These are phyloP conservation scores for Pseudogymnoascus verrucosus DNA, from an alignment of 2,329 filamentous ascomycete genomes.

Conservation along the genomic window DNA sequence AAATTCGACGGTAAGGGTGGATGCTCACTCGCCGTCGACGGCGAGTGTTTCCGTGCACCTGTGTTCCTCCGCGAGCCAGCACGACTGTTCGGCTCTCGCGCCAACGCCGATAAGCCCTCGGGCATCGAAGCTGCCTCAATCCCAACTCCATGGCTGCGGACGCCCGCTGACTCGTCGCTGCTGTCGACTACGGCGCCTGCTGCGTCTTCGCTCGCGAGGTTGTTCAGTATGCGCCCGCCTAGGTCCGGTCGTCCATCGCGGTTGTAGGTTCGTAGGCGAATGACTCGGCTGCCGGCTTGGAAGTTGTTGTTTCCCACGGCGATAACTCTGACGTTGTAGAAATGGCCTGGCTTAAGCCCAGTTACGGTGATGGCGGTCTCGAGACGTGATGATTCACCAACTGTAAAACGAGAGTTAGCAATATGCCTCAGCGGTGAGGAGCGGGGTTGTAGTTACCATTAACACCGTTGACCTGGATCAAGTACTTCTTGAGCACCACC, in stretches of 20 bases:
- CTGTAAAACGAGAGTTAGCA: conserved; percentile 36
- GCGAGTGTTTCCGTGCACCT: conserved; percentile 67
- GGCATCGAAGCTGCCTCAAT: conserved; percentile 55
- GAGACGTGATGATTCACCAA: conserved; percentile 73
- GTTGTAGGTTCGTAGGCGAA: conserved; percentile 72
- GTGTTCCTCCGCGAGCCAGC: conserved; percentile 54
- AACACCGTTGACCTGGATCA: conserved; percentile 88
- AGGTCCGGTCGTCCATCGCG: conserved; percentile 55
- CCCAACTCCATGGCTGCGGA: conserved; percentile 40
- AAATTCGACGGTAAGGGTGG: conserved; percentile 40
- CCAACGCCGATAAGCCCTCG: conserved; percentile 51
- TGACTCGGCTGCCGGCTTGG: conserved; percentile 76
- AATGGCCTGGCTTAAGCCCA: conserved; percentile 75
- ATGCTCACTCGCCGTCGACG: conserved; percentile 55
- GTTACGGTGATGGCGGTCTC: conserved; percentile 89
- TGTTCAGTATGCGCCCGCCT: conserved; percentile 48
- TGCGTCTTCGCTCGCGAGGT: conserved; percentile 46
- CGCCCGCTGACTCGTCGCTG: conserved; percentile 36
- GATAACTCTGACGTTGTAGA: conserved; percentile 89
- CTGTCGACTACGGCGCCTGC: conserved; percentile 35
- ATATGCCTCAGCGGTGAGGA: neutral
- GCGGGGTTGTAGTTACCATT: conserved; percentile 53
- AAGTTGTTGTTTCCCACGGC: conserved; percentile 89
- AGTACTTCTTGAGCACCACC: conserved; percentile 68
- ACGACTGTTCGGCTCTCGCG: conserved; percentile 56